Conservation (phyloP, 78 protist genomes). For the Dictyostelium capitatum region DNA sequence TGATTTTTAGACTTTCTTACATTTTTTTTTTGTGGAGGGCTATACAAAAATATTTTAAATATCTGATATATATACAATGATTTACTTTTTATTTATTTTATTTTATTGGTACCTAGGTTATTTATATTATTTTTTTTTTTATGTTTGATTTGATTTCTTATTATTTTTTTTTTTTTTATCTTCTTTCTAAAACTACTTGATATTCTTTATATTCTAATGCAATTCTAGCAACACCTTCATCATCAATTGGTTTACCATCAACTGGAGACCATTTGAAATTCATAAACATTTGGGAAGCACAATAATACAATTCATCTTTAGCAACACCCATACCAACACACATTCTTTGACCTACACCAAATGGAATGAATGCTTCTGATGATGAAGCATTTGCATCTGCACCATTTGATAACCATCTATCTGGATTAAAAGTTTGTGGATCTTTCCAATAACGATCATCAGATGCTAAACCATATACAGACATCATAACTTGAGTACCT, state of each 20-base stretch:
- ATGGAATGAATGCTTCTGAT: slow-evolving; percentile 49
- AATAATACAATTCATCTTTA: slow-evolving; percentile 53
- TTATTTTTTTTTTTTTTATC: background rate
- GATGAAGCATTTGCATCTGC: background rate
- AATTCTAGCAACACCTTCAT: slow-evolving; percentile 67
- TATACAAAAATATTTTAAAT: too few species aligned
- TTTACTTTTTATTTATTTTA: too few species aligned
- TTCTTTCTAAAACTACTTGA: slow-evolving; percentile 21
- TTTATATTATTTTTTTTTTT: background rate
- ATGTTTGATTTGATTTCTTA: background rate
- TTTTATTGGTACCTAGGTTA: too few species aligned
- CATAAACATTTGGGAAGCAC: slow-evolving; percentile 72
- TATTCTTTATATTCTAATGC: slow-evolving; percentile 70
- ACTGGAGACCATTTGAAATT: slow-evolving; percentile 48
- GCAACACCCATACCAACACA: slow-evolving; percentile 84
- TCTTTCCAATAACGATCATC: slow-evolving; percentile 47
- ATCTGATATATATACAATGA: too few species aligned
- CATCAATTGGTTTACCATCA: slow-evolving; percentile 60
- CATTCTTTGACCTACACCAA: slow-evolving; percentile 80
- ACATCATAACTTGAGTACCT: slow-evolving; percentile 68
- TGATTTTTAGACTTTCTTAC: too few species aligned
- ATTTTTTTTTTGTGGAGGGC: too few species aligned
- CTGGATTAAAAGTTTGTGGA: slow-evolving; percentile 58
- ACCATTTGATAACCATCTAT: slow-evolving; percentile 23
- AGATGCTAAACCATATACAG: slow-evolving; percentile 52